Conservation (phyloP, 2,329 filamentous ascomycete species). For the Ophiostoma australiae region DNA sequence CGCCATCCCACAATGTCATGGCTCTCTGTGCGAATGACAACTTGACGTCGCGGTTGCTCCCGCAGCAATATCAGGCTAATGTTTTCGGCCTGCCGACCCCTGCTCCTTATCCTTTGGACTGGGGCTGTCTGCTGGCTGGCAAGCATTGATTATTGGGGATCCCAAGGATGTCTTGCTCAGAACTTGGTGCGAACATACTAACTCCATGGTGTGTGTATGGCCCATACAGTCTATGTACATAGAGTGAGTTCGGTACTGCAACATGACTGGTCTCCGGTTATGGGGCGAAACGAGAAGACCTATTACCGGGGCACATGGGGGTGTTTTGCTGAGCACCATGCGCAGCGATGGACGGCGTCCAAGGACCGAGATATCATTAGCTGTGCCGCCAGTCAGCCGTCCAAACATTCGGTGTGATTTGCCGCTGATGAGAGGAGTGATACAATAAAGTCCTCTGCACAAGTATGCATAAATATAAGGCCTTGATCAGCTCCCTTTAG, state of each 20-base stretch:
- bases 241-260: not conserved
- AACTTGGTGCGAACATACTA: not conserved
- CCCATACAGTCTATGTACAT: not conserved
- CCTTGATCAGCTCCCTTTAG: not conserved
- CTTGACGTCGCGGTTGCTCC: conserved; percentile 18
- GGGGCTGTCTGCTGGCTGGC: not conserved
- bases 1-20: not conserved
- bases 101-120: not conserved
- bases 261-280: not conserved
- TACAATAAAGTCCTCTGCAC: not conserved
- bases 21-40: conserved; percentile 1
- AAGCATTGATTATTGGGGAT: too few relatives aligned
- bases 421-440: not conserved
- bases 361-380: not conserved
- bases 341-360: not conserved
- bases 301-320: not conserved
- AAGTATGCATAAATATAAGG: not conserved
- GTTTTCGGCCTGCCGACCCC: not conserved
- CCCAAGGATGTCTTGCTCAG: not conserved
- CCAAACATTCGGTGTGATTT: not conserved
- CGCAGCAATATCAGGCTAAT: not conserved
- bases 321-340: not conserved
- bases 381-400: not conserved
- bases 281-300: not conserved
- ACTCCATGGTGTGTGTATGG: not conserved